Base-by-base conservation (phyloP, 192 early-diverging fungal genomes). In the Podila minutissima region DNA sequence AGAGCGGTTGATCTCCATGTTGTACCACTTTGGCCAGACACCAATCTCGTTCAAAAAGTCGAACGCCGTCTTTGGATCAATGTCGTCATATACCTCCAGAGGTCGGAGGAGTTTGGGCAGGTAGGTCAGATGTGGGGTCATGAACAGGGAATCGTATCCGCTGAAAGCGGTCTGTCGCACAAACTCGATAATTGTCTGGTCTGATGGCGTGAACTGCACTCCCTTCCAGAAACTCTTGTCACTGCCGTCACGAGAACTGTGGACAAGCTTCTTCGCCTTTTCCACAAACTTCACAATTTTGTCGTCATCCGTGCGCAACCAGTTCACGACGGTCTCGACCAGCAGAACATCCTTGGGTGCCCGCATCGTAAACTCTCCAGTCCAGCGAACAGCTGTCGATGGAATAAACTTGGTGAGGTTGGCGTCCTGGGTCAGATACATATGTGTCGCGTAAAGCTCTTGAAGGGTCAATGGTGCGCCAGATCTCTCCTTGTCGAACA, bases 21-120 rank as follows among this genome's bases (percentile, higher is more conserved):
- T 94, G 59, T 94, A 93, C 92, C 92, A 95, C 10, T 83, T 83
- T n/a, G 89, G 86, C 86, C 94, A 92, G 20, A 96, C 88, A 38
- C 96, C 95, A 58, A 96, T 86, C 46, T 98, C 93, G 26, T 88
- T 89, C 55, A 98, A 74, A 31, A 96, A 91, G 50, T 82, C 74
- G 17, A 83, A 74, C 0, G 90, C 89, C 49, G 59, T 92, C 82
- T 31, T 88, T 32, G 59, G 57, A 17, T 82, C 87, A 62, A 85
- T 71, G 22, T 82, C 76, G 1, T 82, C 72, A 66, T 93, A 93
- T 15, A 67, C 67, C 35, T 72, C 77, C 72, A 91, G 69, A 48
- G 90, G 87, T 71, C 93, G 90, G 15, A 95, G 59, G 8, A 95
- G 83, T 7, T 83, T 78, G 5, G 94, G 84, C 13, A 87, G 83